These are phyloP conservation scores for Alternaria sp. DNA, from an alignment of 2,329 filamentous ascomycete genomes.

Conservation along the genomic window DNA sequence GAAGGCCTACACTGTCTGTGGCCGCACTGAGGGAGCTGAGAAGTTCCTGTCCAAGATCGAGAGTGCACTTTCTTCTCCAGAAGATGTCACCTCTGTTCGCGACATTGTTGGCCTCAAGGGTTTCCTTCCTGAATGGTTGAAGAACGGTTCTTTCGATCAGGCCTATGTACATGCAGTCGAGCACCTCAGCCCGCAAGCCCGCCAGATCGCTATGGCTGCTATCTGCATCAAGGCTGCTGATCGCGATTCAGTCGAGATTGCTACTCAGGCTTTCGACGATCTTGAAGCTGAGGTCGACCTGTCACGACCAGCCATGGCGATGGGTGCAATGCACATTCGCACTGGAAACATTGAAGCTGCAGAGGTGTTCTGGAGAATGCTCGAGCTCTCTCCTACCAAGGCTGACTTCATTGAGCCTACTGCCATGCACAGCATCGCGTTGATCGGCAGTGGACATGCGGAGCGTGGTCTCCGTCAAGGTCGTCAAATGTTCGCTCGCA, in stretches of 20 bases:
- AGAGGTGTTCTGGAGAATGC: conserved; percentile 79
- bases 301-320: conserved; percentile 72
- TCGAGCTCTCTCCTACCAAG: conserved; percentile 69
- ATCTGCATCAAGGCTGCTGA: conserved; percentile 85
- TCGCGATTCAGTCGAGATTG: conserved; percentile 73
- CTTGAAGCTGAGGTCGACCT: conserved; percentile 57
- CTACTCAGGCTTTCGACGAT: conserved; percentile 64
- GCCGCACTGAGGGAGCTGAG: conserved; percentile 80
- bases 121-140: conserved; percentile 80
- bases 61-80: conserved; percentile 59
- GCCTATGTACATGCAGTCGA: conserved; percentile 77
- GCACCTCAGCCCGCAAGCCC: conserved; percentile 66
- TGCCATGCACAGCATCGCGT: conserved; percentile 87
- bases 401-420: conserved; percentile 83
- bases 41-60: conserved; percentile 87
- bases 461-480: conserved; percentile 82
- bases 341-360: conserved; percentile 80
- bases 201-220: conserved; percentile 71
- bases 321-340: conserved; percentile 87
- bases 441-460: conserved; percentile 85
- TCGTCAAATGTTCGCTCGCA: conserved; percentile 86
- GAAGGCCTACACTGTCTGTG: conserved; percentile 84
- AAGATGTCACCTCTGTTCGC: conserved; percentile 69
- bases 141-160: conserved; percentile 73
- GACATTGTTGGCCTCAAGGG: conserved; percentile 76